Base-by-base conservation (phyloP, 1,139 yeast species). In the Suhomyces panamericanus region DNA sequence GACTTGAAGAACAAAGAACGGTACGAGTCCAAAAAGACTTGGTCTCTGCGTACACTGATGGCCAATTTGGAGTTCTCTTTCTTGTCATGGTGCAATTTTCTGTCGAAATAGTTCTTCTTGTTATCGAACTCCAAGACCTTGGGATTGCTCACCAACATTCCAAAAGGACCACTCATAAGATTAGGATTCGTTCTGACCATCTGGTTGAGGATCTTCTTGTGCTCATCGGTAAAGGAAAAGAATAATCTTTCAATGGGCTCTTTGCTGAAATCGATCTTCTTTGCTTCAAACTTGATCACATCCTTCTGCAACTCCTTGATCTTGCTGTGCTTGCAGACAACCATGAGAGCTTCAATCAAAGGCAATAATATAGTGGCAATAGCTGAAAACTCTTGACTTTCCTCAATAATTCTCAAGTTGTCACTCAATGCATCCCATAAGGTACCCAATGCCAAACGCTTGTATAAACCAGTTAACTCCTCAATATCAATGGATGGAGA, bases 131-230 rank as follows among this genome's bases (percentile, higher is more conserved):
- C 99, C 54, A 95, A 70, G 2, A 93, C 95, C 59, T 84, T 83
- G 7, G 97, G 95, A 60, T 90, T 93, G 57, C 87, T 80, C 16
- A 93, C 95, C 59, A 95, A 73, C 76, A 90, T 83, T 0, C 96
- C 82, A 63, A 95, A 90, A 9, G 98, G 96, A 0, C 99, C 99
- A 64, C 93, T 87, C 96, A 93, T 89, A 54, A 95, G 75, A 56
- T 90, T 88, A 1, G 98, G 96, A 66, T 90, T 91, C 31, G 85
- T 77, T 52, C 97, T 77, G 15, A 95, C 93, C 95, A 95, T 88
- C 60, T 86, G 93, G 60, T 95, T 95, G 59, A 95, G 73, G 39
- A 90, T 81, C 70, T 87, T 87, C 59, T 89, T 86, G 61, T 93
- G 97, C 52, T 87, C 86, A 54, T 89, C 96, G 0, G 98, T 91